A percentile compares a stretch with the other conserved stretches of the same genome.
These are phyloP conservation scores for Kentomonas sorsogonicus DNA, from an alignment of 208 protist species.

Conservation along the genomic window DNA sequence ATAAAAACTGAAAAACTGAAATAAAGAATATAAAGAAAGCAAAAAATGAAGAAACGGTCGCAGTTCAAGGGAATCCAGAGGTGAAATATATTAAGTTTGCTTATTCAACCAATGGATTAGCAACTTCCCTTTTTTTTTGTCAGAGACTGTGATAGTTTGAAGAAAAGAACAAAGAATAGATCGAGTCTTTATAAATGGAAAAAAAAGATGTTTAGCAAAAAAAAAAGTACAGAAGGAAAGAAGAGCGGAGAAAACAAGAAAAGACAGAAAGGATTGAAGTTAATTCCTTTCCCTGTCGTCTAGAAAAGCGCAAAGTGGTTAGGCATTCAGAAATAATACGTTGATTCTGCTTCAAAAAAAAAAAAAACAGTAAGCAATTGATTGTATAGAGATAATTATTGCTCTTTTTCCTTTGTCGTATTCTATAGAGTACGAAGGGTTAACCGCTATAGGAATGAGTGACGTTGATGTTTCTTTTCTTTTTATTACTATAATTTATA, in stretches of 20 bases:
- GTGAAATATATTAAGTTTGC: no score
- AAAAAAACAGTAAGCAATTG: no score
- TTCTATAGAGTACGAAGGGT: no score
- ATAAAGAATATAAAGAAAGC: slow-evolving; percentile 5
- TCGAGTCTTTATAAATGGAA: no score
- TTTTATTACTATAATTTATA: no score
- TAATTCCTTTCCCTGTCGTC: background rate
- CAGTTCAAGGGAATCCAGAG: background rate
- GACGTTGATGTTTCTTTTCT: no score
- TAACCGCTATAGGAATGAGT: no score
- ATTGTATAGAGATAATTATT: no score
- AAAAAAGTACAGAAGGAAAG: background rate
- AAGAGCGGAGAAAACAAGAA: background rate
- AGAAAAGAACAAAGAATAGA: slow-evolving; percentile 1
- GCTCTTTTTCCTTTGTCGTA: no score
- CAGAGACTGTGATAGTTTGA: background rate
- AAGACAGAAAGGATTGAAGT: background rate
- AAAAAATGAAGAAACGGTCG: background rate
- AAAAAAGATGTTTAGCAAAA: background rate
- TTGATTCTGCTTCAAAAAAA: background rate
- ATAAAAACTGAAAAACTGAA: slow-evolving; percentile 1
- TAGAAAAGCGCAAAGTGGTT: background rate
- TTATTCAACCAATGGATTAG: background rate
- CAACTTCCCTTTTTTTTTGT: background rate
- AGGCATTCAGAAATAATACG: background rate